These are phyloP conservation scores for Fusarium sterilihyphosum DNA, from an alignment of 2,329 filamentous ascomycete species.

Conservation along the genomic window DNA sequence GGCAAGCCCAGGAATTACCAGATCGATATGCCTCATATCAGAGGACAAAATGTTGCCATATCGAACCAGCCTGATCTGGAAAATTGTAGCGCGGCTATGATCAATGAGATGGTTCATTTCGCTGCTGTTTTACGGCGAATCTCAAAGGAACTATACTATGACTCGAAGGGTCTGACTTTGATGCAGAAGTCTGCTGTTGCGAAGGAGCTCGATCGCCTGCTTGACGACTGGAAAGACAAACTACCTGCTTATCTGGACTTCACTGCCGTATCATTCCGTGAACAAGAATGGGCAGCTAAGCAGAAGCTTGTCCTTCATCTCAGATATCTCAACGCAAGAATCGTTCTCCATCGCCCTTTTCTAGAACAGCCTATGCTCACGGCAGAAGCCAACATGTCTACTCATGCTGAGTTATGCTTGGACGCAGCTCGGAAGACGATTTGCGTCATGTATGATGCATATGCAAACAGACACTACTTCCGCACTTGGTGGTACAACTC, in stretches of 20 bases:
- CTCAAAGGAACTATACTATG: not conserved
- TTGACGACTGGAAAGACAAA: not conserved
- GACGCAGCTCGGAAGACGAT: not conserved
- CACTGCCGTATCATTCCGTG: not conserved
- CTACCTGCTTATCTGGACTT: not conserved
- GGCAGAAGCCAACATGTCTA: not conserved
- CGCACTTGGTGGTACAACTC: slow-evolving; percentile 14
- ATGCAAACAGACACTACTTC: not conserved
- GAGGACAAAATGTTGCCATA: not conserved
- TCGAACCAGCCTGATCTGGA: not conserved
- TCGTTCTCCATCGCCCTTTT: not conserved
- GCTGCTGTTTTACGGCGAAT: not conserved
- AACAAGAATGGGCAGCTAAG: not conserved
- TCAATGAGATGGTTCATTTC: slow-evolving; percentile 5
- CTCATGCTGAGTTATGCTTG: not conserved
- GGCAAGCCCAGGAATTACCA: slow-evolving; percentile 8
- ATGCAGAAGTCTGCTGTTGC: not conserved
- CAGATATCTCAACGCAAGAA: not conserved
- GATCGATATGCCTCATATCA: not conserved
- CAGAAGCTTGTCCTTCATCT: not conserved
- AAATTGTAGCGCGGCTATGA: not conserved
- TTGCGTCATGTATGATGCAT: not conserved
- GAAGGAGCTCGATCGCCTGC: not conserved
- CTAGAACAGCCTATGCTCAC: not conserved
- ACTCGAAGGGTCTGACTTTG: not conserved